These are phyloP conservation scores for Grigorovia jiainica DNA, from an alignment of 805 yeast species.

Conservation along the genomic window DNA sequence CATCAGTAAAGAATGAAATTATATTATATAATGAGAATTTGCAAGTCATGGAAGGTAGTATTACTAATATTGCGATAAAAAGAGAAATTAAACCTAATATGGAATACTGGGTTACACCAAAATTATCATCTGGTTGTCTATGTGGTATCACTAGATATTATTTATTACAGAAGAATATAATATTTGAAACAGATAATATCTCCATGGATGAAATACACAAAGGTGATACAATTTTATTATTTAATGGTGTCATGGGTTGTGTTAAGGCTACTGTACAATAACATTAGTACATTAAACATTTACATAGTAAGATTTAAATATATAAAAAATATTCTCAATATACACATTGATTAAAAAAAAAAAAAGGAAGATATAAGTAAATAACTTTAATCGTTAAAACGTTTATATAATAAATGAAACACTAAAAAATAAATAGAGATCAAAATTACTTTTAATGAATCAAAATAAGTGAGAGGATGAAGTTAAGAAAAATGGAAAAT, in stretches of 20 bases:
- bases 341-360: too few relatives aligned
- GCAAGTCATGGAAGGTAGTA: constrained; percentile 70
- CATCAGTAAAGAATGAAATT: constrained; percentile 45
- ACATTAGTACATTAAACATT: too few relatives aligned
- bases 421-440: neutral
- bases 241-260: constrained; percentile 81
- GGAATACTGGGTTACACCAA: constrained; percentile 67
- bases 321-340: too few relatives aligned
- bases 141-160: constrained; percentile 73
- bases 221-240: constrained; percentile 66
- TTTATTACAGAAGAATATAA: constrained; percentile 41
- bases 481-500: neutral
- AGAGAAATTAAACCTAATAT: constrained; percentile 7
- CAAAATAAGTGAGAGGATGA: neutral
- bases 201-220: constrained; percentile 35
- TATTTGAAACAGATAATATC: constrained; percentile 42
- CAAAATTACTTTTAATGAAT: neutral
- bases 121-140: constrained; percentile 67
- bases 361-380: too few relatives aligned
- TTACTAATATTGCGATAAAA: constrained; percentile 65
- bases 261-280: constrained; percentile 44
- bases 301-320: too few relatives aligned
- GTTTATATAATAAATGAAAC: constrained; percentile 1
- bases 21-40: constrained; percentile 52
- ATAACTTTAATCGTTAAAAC: neutral